Conservation (phyloP, 805 yeast species). For the Phaffomyces antillensis region DNA sequence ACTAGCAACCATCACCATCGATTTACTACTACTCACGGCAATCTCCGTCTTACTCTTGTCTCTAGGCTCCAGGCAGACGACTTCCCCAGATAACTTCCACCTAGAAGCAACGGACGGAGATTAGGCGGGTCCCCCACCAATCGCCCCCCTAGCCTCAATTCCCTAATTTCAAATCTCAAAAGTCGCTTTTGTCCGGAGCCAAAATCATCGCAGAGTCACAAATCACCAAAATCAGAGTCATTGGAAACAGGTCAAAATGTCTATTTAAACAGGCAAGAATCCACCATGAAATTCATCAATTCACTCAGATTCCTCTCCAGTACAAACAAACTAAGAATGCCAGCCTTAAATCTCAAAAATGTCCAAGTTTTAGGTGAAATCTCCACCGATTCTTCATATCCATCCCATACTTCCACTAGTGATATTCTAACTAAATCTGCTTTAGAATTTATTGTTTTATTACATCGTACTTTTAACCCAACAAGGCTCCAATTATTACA, state of each 20-base stretch:
- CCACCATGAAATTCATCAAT: not conserved
- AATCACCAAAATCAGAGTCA: not conserved
- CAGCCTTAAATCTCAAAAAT: slow-evolving; percentile 22
- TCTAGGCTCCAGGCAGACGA: not conserved
- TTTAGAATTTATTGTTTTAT: slow-evolving; percentile 57
- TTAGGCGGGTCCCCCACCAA: not conserved
- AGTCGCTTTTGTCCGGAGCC: not conserved
- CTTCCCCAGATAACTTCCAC: not conserved
- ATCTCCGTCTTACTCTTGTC: not conserved
- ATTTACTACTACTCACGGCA: too few relatives aligned
- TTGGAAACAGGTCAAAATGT: too few relatives aligned
- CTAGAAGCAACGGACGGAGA: not conserved
- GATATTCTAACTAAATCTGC: slow-evolving; percentile 37
- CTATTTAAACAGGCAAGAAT: too few relatives aligned
- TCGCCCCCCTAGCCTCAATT: not conserved
- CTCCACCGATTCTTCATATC: slow-evolving; percentile 24
- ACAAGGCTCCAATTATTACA: slow-evolving; percentile 50
- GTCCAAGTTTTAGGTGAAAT: slow-evolving; percentile 31
- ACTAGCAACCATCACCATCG: too few relatives aligned
- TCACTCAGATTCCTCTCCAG: not conserved
- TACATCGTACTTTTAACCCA: slow-evolving; percentile 65
- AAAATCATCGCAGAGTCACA: too few relatives aligned
- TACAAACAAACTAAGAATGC: slow-evolving; percentile 9
- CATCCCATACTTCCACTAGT: slow-evolving; percentile 32
- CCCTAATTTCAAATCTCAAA: not conserved